Percentiles rank a stretch among this genome's conserved stretches.
Conservation (phyloP, 192 early-diverging fungal genomes). For the Backusella liffmaniae region DNA sequence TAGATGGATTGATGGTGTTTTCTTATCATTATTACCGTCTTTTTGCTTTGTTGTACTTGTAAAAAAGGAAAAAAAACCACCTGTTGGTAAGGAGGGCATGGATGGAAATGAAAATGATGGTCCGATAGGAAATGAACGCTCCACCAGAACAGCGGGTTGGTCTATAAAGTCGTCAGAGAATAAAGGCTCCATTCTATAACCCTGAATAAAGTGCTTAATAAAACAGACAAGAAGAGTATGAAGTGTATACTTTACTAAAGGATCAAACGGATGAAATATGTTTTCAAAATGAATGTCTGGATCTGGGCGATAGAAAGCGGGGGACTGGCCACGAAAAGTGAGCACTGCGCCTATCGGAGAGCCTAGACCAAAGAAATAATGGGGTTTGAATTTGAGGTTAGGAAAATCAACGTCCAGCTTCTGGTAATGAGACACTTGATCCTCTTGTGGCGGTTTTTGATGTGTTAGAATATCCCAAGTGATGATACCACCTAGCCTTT, state of each 20-base stretch:
- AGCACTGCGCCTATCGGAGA: slow-evolving; percentile 57
- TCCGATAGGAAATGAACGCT: slow-evolving; percentile 30
- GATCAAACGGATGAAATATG: slow-evolving; percentile 76
- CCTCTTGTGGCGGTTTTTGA: slow-evolving; percentile 21
- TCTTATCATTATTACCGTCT: not conserved
- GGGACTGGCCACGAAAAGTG: slow-evolving; percentile 60
- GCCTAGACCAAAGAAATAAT: slow-evolving; percentile 49
- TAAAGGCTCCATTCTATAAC: slow-evolving; percentile 70
- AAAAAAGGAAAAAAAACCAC: slow-evolving; percentile 23
- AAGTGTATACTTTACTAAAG: slow-evolving; percentile 37
- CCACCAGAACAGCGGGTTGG: slow-evolving; percentile 35
- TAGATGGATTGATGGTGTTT: not conserved
- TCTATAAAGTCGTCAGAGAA: slow-evolving; percentile 36
- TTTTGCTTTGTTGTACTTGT: not conserved
- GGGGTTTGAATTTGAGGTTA: slow-evolving; percentile 45
- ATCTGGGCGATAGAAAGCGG: slow-evolving; percentile 51
- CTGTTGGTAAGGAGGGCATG: slow-evolving; percentile 31
- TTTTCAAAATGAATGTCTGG: slow-evolving; percentile 61
- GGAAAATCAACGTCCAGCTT: slow-evolving; percentile 31
- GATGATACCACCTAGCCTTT: slow-evolving; percentile 59
- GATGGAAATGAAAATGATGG: slow-evolving; percentile 38
- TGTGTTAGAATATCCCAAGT: slow-evolving; percentile 65
- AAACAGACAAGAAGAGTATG: not conserved
- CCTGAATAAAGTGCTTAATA: slow-evolving; percentile 19
- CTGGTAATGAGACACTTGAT: slow-evolving; percentile 18